A percentile compares a stretch with the other conserved stretches of the same genome.
phyloP scores from a whole-genome alignment of 78 protist genomes.

The Polysphondylium violaceum region DNA sequence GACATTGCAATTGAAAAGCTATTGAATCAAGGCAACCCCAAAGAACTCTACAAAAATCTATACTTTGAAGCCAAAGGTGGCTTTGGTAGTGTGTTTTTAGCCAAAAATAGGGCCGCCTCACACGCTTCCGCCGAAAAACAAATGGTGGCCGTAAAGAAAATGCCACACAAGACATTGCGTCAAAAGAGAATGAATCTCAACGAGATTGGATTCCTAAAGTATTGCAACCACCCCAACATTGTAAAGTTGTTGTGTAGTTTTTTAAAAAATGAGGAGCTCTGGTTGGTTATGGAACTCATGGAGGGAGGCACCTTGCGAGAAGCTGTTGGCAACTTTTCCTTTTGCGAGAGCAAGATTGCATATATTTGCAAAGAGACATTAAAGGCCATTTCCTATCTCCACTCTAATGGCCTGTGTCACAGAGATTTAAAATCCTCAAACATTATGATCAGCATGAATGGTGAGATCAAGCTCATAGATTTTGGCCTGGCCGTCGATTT shows the following conservation, averaged over 20 bases:
- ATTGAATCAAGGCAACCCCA: constrained; percentile 58
- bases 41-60: constrained; percentile 60
- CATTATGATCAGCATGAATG: constrained; percentile 66
- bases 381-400: constrained; percentile 39
- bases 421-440: constrained; percentile 78
- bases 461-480: constrained; percentile 79
- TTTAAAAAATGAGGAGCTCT: constrained; percentile 57
- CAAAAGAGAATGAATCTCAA: constrained; percentile 67
- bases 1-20: constrained; percentile 9
- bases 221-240: constrained; percentile 78
- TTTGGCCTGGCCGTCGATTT: constrained; percentile 75
- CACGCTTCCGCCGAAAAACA: constrained; percentile 22
- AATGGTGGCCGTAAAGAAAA: constrained; percentile 68
- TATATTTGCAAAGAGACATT: constrained; percentile 25
- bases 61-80: constrained; percentile 78
- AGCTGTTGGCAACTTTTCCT: constrained; percentile 48
- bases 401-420: constrained; percentile 18
- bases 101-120: constrained; percentile 29
- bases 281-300: constrained; percentile 82
- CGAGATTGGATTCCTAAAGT: constrained; percentile 68
- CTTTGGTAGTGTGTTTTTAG: constrained; percentile 74
- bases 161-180: constrained; percentile 27
- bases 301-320: constrained; percentile 74
- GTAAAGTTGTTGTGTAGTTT: constrained; percentile 35
- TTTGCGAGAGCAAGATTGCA: constrained; percentile 61